phyloP scores from a whole-genome alignment of 75 land plant species.

The Adiantum capillusveneris region DNA sequence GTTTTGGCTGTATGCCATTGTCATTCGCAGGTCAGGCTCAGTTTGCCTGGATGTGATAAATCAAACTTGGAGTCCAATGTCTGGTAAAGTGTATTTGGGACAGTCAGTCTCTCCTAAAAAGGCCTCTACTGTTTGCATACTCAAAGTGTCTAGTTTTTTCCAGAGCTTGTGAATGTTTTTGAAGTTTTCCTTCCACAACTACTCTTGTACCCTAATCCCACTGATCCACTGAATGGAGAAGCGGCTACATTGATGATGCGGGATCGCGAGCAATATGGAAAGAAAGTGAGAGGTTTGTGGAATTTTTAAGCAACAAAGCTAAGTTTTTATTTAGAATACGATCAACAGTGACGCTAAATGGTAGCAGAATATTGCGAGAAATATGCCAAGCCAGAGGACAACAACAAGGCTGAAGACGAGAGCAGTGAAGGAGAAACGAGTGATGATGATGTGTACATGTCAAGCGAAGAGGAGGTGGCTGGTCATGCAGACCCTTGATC shows the following conservation, averaged over 20 bases:
- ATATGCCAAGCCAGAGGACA: constrained; percentile 36
- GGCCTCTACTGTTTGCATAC: neutral
- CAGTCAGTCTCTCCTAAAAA: neutral
- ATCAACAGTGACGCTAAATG: neutral
- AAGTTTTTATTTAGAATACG: neutral
- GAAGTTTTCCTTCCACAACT: constrained; percentile 88
- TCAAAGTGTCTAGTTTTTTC: neutral
- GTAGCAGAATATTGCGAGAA: constrained; percentile 41
- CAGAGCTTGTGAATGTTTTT: constrained; percentile 83
- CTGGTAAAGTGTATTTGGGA: constrained; percentile 37
- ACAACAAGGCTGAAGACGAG: constrained; percentile 23
- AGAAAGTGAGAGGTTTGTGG: constrained; percentile 85
- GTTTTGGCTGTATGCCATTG: no score
- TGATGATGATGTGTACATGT: no score
- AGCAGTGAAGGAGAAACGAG: no score
- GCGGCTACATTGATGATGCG: constrained; percentile 85
- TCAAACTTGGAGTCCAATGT: constrained; percentile 91
- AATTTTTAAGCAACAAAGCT: neutral
- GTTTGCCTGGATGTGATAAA: constrained; percentile 91
- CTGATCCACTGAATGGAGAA: constrained; percentile 83
- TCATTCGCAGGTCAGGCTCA: constrained; percentile 85
- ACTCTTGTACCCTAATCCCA: constrained; percentile 80
- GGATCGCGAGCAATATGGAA: constrained; percentile 56
- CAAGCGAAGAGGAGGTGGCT: no score
- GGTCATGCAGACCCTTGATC: no score